These are phyloP conservation scores for Trichoderma semiorbis DNA, from an alignment of 2,329 filamentous ascomycete genomes.

Conservation along the genomic window DNA sequence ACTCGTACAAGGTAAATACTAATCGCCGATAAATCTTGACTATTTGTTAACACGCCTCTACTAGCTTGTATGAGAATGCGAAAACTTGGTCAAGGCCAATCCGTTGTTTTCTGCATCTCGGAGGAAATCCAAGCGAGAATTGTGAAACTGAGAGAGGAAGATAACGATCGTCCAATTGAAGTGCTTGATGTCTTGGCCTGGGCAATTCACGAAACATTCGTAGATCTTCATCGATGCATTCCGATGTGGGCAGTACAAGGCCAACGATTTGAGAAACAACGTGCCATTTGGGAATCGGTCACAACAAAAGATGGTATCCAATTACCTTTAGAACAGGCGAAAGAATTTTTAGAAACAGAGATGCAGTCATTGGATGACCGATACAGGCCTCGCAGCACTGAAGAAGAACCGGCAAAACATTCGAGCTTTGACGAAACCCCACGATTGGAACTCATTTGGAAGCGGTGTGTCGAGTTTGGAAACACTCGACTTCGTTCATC, in stretches of 20 bases:
- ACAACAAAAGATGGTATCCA: neutral
- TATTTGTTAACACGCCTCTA: slow-evolving; percentile 47
- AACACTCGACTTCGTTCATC: neutral
- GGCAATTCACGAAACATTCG: slow-evolving; percentile 56
- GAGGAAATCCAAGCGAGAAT: slow-evolving; percentile 53
- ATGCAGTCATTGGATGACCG: slow-evolving; percentile 48
- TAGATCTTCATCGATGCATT: slow-evolving; percentile 46
- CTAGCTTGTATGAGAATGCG: slow-evolving; percentile 68
- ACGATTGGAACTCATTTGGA: neutral
- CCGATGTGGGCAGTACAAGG: slow-evolving; percentile 62
- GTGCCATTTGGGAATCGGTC: slow-evolving; percentile 31
- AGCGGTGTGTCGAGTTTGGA: neutral
- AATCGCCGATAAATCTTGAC: slow-evolving; percentile 55
- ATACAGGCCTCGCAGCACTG: slow-evolving; percentile 41
- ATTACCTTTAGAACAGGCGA: slow-evolving; percentile 27
- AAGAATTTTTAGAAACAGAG: slow-evolving; percentile 54
- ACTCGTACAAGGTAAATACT: slow-evolving; percentile 62
- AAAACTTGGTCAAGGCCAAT: slow-evolving; percentile 64
- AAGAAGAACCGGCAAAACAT: neutral
- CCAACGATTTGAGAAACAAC: slow-evolving; percentile 44
- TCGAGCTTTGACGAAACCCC: neutral
- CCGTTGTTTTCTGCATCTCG: slow-evolving; percentile 57
- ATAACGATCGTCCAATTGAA: slow-evolving; percentile 35
- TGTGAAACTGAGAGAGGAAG: slow-evolving; percentile 54
- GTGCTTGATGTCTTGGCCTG: slow-evolving; percentile 57